Percentiles rank a stretch among this genome's conserved stretches.
Evolutionary conservation across 2,329 filamentous ascomycete genomes (phyloP).

Genomic region (Paecilomyces niveus): DNA sequence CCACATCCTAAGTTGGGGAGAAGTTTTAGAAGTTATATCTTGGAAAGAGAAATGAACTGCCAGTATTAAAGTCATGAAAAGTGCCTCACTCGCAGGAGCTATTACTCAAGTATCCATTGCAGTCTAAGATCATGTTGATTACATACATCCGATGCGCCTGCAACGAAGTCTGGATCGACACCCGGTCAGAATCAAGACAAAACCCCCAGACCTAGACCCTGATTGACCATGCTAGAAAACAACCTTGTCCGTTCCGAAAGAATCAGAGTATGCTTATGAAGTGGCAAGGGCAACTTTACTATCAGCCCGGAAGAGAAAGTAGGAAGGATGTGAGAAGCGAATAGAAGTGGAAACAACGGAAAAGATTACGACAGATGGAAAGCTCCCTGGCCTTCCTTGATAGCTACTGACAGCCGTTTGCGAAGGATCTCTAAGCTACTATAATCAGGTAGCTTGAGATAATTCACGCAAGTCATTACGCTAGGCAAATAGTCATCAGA

Average conservation of each 20-base stretch:
- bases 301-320: background rate
- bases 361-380: constrained; percentile 78
- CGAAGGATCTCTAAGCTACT: constrained; percentile 68
- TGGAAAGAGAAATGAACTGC: background rate
- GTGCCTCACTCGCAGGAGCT: background rate
- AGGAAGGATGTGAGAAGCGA: background rate
- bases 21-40: background rate
- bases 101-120: constrained; percentile 8
- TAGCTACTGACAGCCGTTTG: constrained; percentile 73
- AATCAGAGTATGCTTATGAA: constrained; percentile 1
- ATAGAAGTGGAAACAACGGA: background rate
- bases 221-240: background rate
- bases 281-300: constrained; percentile 2
- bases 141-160: constrained; percentile 6
- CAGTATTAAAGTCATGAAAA: background rate
- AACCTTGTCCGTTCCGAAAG: constrained; percentile 1
- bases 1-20: background rate
- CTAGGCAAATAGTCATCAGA: constrained; percentile 98
- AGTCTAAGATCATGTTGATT: constrained; percentile 18
- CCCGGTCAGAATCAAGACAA: background rate
- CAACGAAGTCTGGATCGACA: background rate
- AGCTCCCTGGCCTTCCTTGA: constrained; percentile 91
- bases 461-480: constrained; percentile 99
- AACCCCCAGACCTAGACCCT: constrained; percentile 9
- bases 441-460: constrained; percentile 95